Percentiles rank a stretch among this genome's conserved stretches.
Evolutionary conservation across 805 yeast species (phyloP).

Genomic region (Komagataella pseudopastoris): DNA sequence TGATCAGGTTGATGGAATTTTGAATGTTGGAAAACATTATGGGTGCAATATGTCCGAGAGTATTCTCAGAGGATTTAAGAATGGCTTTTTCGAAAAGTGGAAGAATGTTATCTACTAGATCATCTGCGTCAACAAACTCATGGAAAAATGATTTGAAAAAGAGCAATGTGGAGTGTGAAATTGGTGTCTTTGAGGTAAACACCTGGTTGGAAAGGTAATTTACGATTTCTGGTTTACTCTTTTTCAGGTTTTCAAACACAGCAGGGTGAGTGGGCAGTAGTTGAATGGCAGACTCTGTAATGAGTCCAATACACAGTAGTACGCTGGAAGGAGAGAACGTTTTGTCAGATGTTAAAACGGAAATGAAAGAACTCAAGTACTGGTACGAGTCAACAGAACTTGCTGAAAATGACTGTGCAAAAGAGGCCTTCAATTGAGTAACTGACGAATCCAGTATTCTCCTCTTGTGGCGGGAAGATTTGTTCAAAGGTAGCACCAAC

Average conservation of each 20-base stretch:
- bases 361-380: slow-evolving; percentile 4
- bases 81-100: slow-evolving; percentile 64
- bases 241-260: slow-evolving; percentile 3
- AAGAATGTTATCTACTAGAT: slow-evolving; percentile 25
- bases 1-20: slow-evolving; percentile 25
- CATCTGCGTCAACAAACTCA: slow-evolving; percentile 24
- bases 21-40: slow-evolving; percentile 26
- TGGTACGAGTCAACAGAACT: slow-evolving; percentile 8
- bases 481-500: slow-evolving; percentile 24
- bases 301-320: slow-evolving; percentile 20
- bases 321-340: slow-evolving; percentile 20
- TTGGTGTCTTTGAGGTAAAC: slow-evolving; percentile 30
- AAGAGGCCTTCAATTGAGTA: slow-evolving; percentile 14
- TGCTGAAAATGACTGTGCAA: slow-evolving; percentile 9
- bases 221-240: slow-evolving; percentile 7
- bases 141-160: slow-evolving; percentile 29
- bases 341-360: slow-evolving; percentile 7
- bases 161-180: slow-evolving; percentile 20
- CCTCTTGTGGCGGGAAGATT: slow-evolving; percentile 22
- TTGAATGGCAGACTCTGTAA: slow-evolving; percentile 14
- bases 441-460: slow-evolving; percentile 23
- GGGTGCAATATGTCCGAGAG: slow-evolving; percentile 42
- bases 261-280: slow-evolving; percentile 4
- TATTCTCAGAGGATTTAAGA: slow-evolving; percentile 65
- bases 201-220: slow-evolving; percentile 23